Conservation (phyloP, 2,329 filamentous ascomycete species). For the Xylariales sp. region DNA sequence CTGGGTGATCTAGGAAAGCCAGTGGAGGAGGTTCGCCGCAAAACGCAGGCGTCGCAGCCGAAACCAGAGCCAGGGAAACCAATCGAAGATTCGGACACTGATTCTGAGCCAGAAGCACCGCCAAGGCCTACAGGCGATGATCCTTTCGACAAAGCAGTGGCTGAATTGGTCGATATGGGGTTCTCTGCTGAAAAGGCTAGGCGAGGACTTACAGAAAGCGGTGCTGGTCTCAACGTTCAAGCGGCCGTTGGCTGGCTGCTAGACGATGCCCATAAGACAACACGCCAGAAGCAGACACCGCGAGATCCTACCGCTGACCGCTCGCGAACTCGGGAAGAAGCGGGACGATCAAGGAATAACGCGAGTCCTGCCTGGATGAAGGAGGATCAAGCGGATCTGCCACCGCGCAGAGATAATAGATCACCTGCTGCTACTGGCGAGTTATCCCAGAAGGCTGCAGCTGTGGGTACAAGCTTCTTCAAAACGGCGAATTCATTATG, state of each 20-base stretch:
- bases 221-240: constrained; percentile 75
- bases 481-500: constrained; percentile 94
- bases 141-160: constrained; percentile 73
- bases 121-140: constrained; percentile 38
- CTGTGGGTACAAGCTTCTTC: constrained; percentile 77
- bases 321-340: constrained; percentile 33
- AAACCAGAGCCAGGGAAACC: constrained; percentile 50
- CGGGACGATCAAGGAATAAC: constrained; percentile 30
- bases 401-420: constrained; percentile 46
- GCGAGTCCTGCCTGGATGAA: constrained; percentile 59
- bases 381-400: constrained; percentile 40
- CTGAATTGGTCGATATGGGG: constrained; percentile 90
- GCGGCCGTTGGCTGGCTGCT: constrained; percentile 84
- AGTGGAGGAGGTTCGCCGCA: constrained; percentile 57
- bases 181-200: constrained; percentile 83
- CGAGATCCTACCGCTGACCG: constrained; percentile 39
- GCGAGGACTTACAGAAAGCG: constrained; percentile 73
- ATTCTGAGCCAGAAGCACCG: constrained; percentile 34
- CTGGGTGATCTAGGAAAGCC: constrained; percentile 61
- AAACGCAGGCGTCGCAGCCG: constrained; percentile 34
- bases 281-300: constrained; percentile 65
- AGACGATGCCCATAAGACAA: constrained; percentile 83
- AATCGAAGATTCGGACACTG: constrained; percentile 46
- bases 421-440: constrained; percentile 63
- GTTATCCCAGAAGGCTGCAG: constrained; percentile 73